Evolutionary conservation across 306 rosid species (phyloP).

Genomic region (Arachis stenosperma): DNA sequence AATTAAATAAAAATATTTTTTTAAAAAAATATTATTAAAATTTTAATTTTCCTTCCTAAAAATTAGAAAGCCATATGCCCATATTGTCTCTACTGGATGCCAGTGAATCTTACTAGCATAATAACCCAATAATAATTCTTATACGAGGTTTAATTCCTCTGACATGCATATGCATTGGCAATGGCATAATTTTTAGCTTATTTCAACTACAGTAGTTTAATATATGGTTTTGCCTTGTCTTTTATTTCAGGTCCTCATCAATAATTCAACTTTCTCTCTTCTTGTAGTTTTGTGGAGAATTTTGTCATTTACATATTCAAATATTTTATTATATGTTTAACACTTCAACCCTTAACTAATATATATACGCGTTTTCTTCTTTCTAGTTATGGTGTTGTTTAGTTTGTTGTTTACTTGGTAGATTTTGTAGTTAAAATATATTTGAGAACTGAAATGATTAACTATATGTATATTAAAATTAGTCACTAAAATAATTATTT

Average conservation of each 20-base stretch:
- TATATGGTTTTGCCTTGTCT: constrained; percentile 3
- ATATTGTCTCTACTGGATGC: not conserved
- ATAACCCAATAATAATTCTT: not conserved
- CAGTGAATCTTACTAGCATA: not conserved
- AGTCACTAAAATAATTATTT: no score
- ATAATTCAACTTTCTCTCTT: not conserved
- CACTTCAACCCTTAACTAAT: no score
- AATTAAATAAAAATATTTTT: no score
- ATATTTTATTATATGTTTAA: no score
- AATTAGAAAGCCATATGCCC: no score
- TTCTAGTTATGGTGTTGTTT: not conserved
- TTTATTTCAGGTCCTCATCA: not conserved
- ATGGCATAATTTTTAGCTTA: not conserved
- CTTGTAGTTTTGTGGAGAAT: constrained; percentile 1
- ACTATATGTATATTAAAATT: no score
- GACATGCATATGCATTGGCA: not conserved
- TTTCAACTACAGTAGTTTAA: not conserved
- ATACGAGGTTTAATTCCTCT: constrained; percentile 22
- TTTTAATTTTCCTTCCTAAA: no score
- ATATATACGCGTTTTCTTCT: not conserved
- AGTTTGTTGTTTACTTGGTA: not conserved
- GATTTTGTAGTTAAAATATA: not conserved
- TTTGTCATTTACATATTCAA: not conserved
- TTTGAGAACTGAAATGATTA: no score
- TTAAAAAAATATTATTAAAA: no score